phyloP scores from a whole-genome alignment of 257 asterid genomes.

The Handroanthus guayacan region DNA sequence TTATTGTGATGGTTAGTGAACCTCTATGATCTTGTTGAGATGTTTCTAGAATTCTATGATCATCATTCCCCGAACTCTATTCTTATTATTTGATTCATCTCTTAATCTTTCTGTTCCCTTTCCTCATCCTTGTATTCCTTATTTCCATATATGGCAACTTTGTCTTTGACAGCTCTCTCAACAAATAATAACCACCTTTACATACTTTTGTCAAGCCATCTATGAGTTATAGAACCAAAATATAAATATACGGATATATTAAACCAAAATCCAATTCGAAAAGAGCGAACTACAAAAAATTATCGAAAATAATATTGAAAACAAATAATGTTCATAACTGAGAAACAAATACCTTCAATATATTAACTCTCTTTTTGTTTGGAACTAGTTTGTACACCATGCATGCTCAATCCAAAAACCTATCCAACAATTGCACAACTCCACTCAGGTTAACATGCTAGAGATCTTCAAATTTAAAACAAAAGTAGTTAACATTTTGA shows the following conservation, averaged over 20 bases:
- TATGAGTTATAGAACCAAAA: constrained; percentile 39
- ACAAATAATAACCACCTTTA: constrained; percentile 96
- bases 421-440: constrained; percentile 36
- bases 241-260: not conserved
- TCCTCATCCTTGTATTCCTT: not conserved
- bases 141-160: constrained; percentile 87
- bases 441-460: constrained; percentile 37
- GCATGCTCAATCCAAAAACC: constrained; percentile 49
- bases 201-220: constrained; percentile 99
- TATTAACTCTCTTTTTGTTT: constrained; percentile 91
- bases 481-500: constrained; percentile 16
- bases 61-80: too few species aligned
- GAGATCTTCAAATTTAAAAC: constrained; percentile 20
- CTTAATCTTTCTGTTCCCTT: too few species aligned
- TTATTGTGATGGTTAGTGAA: too few species aligned
- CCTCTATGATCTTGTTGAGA: too few species aligned
- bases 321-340: constrained; percentile 11
- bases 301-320: constrained; percentile 7
- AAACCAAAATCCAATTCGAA: constrained; percentile 21
- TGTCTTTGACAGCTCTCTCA: constrained; percentile 73
- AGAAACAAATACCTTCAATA: constrained; percentile 77
- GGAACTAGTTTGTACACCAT: constrained; percentile 99
- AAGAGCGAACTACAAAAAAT: constrained; percentile 9
- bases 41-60: too few species aligned
- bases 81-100: too few species aligned